Base-by-base conservation (phyloP, 306 rosid genomes). In the Coriaria nepalensis region DNA sequence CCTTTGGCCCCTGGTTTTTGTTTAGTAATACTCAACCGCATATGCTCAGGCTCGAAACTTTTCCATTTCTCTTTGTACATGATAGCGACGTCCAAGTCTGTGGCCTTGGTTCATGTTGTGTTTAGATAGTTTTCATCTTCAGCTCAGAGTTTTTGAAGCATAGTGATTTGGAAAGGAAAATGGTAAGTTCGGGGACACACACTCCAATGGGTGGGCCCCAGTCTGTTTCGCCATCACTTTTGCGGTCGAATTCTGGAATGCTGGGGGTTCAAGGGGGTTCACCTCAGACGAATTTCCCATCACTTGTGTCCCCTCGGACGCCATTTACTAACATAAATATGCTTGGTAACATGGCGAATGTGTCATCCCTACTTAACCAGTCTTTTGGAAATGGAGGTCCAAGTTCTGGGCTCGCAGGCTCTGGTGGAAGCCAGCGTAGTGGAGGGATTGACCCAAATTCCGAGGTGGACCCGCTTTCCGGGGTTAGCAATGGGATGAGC, bases 131-230 rank as follows among this genome's bases (percentile, higher is more conserved):
- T 77, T 47, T 68, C 52, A 43, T 69, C 64, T 63, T 63, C 64
- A 37, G 44, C 67, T 35, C 51, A 70, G 66, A 61, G 72, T 29
- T 37, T 33, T 50, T 73, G 53, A 48, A 65, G 64, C 56, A 58
- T 68, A 49, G 37, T 64, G 40, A 45, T 50, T 50, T 63, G 63
- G 54, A 66, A 73, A 57, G 68, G 29, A 20, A 20, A 20, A 88
- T 88, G 97, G 90, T 74, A 42, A 86, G 88, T 47, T 82, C 93
- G 38, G 97, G 95, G 80, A 86, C 86, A 47, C 77, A 94, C 66
- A 72, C 86, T 49, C 86, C 78, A 9, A 83, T 88, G 54, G 90
- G 95, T 58, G 79, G 93, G 65, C 59, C 78, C 67, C 97, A 81
- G 67, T 83, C 97, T 59, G 84, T 88, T 44, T 45, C 88, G 0